A percentile compares a stretch with the other conserved stretches of the same genome.
Conservation (phyloP, 345 rosid genomes). For the Sapria himalayana region DNA sequence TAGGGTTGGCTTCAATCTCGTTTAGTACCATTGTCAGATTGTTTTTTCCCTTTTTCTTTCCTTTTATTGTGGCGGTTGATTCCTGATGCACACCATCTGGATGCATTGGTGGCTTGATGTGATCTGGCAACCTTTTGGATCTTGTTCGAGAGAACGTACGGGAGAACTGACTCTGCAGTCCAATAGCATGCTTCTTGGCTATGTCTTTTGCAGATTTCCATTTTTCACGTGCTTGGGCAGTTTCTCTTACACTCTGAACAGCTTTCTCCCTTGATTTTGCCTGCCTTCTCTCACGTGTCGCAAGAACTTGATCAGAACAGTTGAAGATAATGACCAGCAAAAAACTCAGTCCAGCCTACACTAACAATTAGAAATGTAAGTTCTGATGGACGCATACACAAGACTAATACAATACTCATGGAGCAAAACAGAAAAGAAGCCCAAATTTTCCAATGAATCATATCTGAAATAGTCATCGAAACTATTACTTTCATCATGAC, state of each 20-base stretch:
- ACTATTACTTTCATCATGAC: background rate
- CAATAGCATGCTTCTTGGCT: constrained; percentile 62
- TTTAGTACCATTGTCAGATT: constrained; percentile 66
- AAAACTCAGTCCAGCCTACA: constrained; percentile 63
- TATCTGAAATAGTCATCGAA: constrained; percentile 1
- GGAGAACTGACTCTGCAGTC: constrained; percentile 46
- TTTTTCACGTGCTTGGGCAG: constrained; percentile 50
- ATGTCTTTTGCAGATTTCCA: constrained; percentile 87
- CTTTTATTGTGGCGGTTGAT: constrained; percentile 17
- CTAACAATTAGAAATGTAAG: constrained; percentile 11
- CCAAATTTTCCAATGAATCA: constrained; percentile 1
- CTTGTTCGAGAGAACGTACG: constrained; percentile 63
- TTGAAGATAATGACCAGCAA: constrained; percentile 64
- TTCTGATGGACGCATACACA: background rate
- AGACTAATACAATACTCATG: no score
- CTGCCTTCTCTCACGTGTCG: constrained; percentile 69
- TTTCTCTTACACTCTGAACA: constrained; percentile 64
- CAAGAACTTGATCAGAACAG: constrained; percentile 91
- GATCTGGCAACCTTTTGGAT: constrained; percentile 31
- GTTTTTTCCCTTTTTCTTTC: constrained; percentile 41
- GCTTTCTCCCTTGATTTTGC: constrained; percentile 84
- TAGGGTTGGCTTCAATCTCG: constrained; percentile 64
- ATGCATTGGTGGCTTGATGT: constrained; percentile 24
- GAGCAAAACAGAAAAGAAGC: no score
- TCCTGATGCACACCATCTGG: constrained; percentile 9